Conservation (phyloP, 192 early-diverging fungal genomes). For the Coemansia sp. region DNA sequence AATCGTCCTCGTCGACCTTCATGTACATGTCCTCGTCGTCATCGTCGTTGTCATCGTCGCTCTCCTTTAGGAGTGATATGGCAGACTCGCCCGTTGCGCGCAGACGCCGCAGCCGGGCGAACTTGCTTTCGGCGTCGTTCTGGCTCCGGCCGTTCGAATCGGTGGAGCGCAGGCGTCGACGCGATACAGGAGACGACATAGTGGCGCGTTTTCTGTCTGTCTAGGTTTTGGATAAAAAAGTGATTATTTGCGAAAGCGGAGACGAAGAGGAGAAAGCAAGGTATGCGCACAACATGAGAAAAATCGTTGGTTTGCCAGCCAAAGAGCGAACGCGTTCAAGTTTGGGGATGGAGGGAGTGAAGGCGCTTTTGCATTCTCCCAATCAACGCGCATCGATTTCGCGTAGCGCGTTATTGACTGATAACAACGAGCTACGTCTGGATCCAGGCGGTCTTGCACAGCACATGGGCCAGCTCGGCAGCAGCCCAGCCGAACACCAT, state of each 20-base stretch:
- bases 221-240: neutral
- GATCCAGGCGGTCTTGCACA: slow-evolving; percentile 32
- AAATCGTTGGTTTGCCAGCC: no score
- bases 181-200: slow-evolving; percentile 25
- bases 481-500: slow-evolving; percentile 24
- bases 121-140: slow-evolving; percentile 23
- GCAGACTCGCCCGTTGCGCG: slow-evolving; percentile 45
- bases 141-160: slow-evolving; percentile 10
- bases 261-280: neutral
- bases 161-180: slow-evolving; percentile 31
- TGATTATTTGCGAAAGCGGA: neutral
- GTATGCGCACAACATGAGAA: no score
- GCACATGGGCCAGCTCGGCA: slow-evolving; percentile 28
- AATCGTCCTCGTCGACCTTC: slow-evolving; percentile 49
- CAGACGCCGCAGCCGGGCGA: slow-evolving; percentile 42
- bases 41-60: slow-evolving; percentile 14
- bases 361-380: neutral
- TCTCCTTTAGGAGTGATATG: slow-evolving; percentile 12
- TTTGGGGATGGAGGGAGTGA: no score
- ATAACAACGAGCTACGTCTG: neutral
- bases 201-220: neutral
- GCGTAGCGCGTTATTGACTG: slow-evolving; percentile 1
- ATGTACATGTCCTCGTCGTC: slow-evolving; percentile 31
- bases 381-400: slow-evolving; percentile 6
- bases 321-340: no score